Evolutionary conservation across 352 stramenopile genomes (phyloP).

Genomic region (Thraustochytrium striatum): DNA sequence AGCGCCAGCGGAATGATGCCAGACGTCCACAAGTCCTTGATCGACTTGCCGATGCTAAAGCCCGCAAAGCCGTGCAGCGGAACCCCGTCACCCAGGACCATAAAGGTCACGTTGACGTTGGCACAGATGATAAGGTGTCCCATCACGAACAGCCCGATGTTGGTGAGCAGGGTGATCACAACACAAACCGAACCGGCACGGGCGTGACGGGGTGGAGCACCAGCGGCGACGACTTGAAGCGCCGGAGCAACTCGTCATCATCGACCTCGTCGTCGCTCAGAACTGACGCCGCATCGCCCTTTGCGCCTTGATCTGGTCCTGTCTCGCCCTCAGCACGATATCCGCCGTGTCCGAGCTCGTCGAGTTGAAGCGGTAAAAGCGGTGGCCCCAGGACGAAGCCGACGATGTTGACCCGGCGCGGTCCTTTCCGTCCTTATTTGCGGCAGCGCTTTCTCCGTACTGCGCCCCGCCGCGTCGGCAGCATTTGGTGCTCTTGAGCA

Average conservation of each 20-base stretch:
- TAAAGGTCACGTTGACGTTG: conserved; percentile 36
- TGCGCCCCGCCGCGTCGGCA: too few species aligned
- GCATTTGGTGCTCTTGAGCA: too few species aligned
- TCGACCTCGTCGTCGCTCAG: too few species aligned
- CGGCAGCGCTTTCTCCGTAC: too few species aligned
- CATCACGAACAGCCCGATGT: conserved; percentile 29
- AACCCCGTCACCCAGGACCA: not conserved
- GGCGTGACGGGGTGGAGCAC: not conserved
- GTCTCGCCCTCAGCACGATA: too few species aligned
- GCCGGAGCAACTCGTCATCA: not conserved
- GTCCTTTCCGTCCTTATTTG: too few species aligned
- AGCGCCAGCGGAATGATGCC: conserved; percentile 52
- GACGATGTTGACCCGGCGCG: too few species aligned
- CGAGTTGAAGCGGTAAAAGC: conserved; percentile 31
- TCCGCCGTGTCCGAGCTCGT: conserved; percentile 4
- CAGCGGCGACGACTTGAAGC: not conserved
- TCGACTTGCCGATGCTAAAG: conserved; percentile 54
- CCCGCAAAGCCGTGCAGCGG: conserved; percentile 30
- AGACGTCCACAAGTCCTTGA: conserved; percentile 54
- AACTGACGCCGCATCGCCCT: too few species aligned
- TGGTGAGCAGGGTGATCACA: conserved; percentile 22
- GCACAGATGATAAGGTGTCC: conserved; percentile 18
- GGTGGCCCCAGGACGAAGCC: not conserved
- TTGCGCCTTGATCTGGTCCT: not conserved
- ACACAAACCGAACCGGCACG: not conserved